Percentiles rank a stretch among this genome's conserved stretches.
Conservation (phyloP, 192 early-diverging fungal genomes). For the Phycomyces blakesleeanus region DNA sequence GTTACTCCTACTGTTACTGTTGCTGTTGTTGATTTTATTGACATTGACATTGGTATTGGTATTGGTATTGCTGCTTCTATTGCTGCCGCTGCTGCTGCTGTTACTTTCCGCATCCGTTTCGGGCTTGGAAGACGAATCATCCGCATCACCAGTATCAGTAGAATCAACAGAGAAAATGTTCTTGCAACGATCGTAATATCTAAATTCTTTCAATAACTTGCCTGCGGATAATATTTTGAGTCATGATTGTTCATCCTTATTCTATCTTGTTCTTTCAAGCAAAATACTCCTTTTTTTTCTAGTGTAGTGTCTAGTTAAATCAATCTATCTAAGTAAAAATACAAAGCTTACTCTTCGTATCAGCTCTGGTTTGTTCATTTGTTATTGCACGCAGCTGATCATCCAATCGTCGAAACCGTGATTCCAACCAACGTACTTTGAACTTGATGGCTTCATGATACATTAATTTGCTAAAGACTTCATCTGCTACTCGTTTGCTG, state of each 20-base stretch:
- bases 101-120: not conserved
- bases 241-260: too few species aligned
- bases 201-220: conserved; percentile 20
- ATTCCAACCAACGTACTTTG: conserved; percentile 26
- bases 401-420: conserved; percentile 13
- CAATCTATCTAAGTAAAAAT: too few species aligned
- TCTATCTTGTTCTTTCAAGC: too few species aligned
- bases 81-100: not conserved
- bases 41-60: too few species aligned
- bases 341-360: not conserved
- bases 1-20: not conserved
- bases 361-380: not conserved
- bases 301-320: too few species aligned
- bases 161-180: conserved; percentile 1
- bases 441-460: conserved; percentile 28
- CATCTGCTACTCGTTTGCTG: conserved; percentile 15
- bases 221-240: not conserved
- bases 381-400: not conserved
- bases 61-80: too few species aligned
- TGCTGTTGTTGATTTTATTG: too few species aligned
- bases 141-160: not conserved
- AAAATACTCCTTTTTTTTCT: too few species aligned
- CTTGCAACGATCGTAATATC: conserved; percentile 21
- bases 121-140: not conserved
- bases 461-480: conserved; percentile 13